A percentile compares a stretch with the other conserved stretches of the same genome.
Evolutionary conservation across 2,329 filamentous ascomycete species (phyloP).

Genomic region (Elsinoe perseae): DNA sequence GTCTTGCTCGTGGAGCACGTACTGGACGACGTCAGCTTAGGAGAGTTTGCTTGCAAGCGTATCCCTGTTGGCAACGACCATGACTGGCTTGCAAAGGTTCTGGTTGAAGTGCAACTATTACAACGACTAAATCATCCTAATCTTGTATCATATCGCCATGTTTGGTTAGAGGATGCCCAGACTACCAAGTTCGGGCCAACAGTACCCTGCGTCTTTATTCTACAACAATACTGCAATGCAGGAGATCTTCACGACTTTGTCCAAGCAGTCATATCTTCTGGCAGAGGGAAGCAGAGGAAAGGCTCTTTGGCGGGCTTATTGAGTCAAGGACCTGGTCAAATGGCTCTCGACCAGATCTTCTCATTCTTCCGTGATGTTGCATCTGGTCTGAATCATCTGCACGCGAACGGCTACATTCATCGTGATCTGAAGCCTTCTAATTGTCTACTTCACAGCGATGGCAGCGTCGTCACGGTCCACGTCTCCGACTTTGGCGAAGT

Average conservation of each 20-base stretch:
- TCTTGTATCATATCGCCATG: slow-evolving; percentile 90
- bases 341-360: slow-evolving; percentile 86
- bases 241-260: slow-evolving; percentile 87
- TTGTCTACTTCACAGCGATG: slow-evolving; percentile 70
- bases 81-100: slow-evolving; percentile 86
- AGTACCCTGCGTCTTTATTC: slow-evolving; percentile 90
- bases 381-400: slow-evolving; percentile 80
- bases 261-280: slow-evolving; percentile 40
- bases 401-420: slow-evolving; percentile 88
- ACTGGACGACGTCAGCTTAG: slow-evolving; percentile 79
- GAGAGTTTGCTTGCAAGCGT: slow-evolving; percentile 91
- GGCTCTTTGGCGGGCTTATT: slow-evolving; percentile 71
- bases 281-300: slow-evolving; percentile 32
- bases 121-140: slow-evolving; percentile 91
- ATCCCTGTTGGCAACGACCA: slow-evolving; percentile 92
- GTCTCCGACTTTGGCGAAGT: slow-evolving; percentile 99
- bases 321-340: slow-evolving; percentile 56
- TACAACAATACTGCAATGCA: slow-evolving; percentile 94
- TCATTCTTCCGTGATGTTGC: slow-evolving; percentile 95
- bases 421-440: slow-evolving; percentile 94
- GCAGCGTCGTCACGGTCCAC: slow-evolving; percentile 64
- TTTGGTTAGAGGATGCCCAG: slow-evolving; percentile 87
- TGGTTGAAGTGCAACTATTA: slow-evolving; percentile 86
- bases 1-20: slow-evolving; percentile 90
- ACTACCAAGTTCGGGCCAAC: slow-evolving; percentile 79